Evolutionary conservation across 257 asterid species (phyloP), one percentile per base, ranked within the genome.

Genomic region (Fraxinus anomala): DNA sequence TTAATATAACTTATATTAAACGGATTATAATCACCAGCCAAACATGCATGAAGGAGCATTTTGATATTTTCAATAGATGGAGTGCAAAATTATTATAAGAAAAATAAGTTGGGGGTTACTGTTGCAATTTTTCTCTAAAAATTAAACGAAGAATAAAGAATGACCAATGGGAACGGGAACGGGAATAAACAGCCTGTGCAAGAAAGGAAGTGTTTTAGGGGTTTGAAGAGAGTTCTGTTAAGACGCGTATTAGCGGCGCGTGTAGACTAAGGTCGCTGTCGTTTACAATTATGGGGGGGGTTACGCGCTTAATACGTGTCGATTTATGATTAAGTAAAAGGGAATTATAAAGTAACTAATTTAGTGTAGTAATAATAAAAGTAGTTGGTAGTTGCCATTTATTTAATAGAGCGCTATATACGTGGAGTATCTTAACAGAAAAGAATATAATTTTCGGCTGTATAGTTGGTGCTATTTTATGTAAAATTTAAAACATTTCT

Each of bases 361-460:
- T 54, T 54, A 17, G 23, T 51, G 54, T 24, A 37, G n/a, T 39
- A 6, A 24, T 34, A 28, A 31, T 34, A 28, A 51, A 28, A 70
- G 76, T 73, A 71, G 77, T 67, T 68, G 72, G 80, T 74, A 70
- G 83, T 76, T 82, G 81, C 71, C 51, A 28, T 30, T 66, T 71
- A 67, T 23, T 34, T 17, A 19, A 31, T 24, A 26, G 37, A 31
- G 51, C 59, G 47, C 37, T 75, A 65, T 47, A 66, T 74, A 74
- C 81, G 76, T 78, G 83, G 87, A 75, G 51, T 69, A 63, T 76
- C 78, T 73, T 44, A 56, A 68, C 78, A 49, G 75, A 24, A 63
- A 75, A 72, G 21, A 59, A 47, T 79, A 28, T 33, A 67, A 77
- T 30, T 78, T 78, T 85, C 74, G 75, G 77, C 47, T 76, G 71